Conservation (phyloP, 2,329 filamentous ascomycete genomes). For the Alternaria gansuensis region DNA sequence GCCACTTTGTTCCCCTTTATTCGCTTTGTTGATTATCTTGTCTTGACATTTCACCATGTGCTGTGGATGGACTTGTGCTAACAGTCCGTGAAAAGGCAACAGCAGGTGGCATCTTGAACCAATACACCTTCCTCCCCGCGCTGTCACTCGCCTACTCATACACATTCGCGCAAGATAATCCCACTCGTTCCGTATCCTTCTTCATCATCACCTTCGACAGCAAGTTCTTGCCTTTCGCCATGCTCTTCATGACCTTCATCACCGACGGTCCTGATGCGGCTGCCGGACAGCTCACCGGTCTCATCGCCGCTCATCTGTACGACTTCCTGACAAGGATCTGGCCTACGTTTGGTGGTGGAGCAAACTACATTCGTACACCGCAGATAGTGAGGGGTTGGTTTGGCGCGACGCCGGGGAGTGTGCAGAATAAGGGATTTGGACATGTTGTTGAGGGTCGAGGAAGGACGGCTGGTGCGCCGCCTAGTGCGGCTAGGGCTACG, state of each 20-base stretch:
- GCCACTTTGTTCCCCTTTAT: constrained; percentile 15
- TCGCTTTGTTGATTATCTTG: constrained; percentile 8
- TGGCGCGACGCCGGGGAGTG: constrained; percentile 57
- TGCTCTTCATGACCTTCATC: constrained; percentile 78
- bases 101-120: constrained; percentile 63
- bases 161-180: constrained; percentile 85
- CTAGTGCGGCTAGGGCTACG: constrained; percentile 38
- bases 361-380: constrained; percentile 79
- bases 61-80: constrained; percentile 35
- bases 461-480: constrained; percentile 20
- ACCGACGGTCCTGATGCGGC: constrained; percentile 67
- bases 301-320: constrained; percentile 86
- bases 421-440: constrained; percentile 66
- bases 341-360: constrained; percentile 86
- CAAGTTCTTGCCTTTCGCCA: constrained; percentile 80
- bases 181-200: constrained; percentile 77
- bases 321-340: constrained; percentile 90
- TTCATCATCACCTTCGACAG: constrained; percentile 85
- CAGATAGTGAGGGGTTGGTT: constrained; percentile 74
- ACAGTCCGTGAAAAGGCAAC: constrained; percentile 57
- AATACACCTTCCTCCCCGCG: constrained; percentile 62
- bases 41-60: constrained; percentile 3
- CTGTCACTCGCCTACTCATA: constrained; percentile 84
- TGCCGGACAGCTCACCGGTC: constrained; percentile 74
- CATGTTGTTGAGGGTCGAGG: constrained; percentile 62